A percentile compares a stretch with the other conserved stretches of the same genome.
These are phyloP conservation scores for Tricholoma terreum DNA, from an alignment of 768 basidiomycete genomes.

Conservation along the genomic window DNA sequence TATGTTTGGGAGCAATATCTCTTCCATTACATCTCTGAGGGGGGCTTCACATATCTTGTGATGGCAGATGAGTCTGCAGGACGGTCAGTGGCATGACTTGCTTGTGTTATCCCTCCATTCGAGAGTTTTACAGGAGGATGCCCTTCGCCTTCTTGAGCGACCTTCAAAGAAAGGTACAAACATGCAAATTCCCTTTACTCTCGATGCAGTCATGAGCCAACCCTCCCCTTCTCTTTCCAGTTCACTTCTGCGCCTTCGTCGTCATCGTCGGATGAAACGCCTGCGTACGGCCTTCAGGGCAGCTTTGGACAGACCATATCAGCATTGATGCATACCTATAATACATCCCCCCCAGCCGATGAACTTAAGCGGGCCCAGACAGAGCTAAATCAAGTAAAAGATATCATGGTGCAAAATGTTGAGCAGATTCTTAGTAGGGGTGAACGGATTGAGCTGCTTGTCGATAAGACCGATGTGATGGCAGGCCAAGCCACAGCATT, in stretches of 20 bases:
- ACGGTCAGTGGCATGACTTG: slow-evolving; percentile 47
- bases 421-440: slow-evolving; percentile 93
- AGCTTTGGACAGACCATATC: slow-evolving; percentile 68
- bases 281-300: slow-evolving; percentile 67
- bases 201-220: slow-evolving; percentile 7
- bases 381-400: slow-evolving; percentile 87
- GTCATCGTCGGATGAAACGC: slow-evolving; percentile 53
- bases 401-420: slow-evolving; percentile 98
- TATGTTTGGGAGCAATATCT: slow-evolving; percentile 93
- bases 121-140: slow-evolving; percentile 56
- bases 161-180: slow-evolving; percentile 69
- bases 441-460: slow-evolving; percentile 91
- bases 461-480: slow-evolving; percentile 97
- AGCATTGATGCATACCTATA: slow-evolving; percentile 81
- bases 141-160: slow-evolving; percentile 93
- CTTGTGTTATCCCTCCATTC: background rate
- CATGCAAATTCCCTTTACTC: slow-evolving; percentile 1
- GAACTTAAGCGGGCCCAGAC: slow-evolving; percentile 87
- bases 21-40: slow-evolving; percentile 92
- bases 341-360: slow-evolving; percentile 83
- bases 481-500: slow-evolving; percentile 93
- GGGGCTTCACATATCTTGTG: slow-evolving; percentile 83
- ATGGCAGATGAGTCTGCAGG: slow-evolving; percentile 95
- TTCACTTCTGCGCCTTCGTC: slow-evolving; percentile 64
- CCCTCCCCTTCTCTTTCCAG: slow-evolving; percentile 27